A percentile compares a stretch with the other conserved stretches of the same genome.
These are phyloP conservation scores for Blepharisma japonicum DNA, from an alignment of 73 alveolate genomes.

Conservation along the genomic window DNA sequence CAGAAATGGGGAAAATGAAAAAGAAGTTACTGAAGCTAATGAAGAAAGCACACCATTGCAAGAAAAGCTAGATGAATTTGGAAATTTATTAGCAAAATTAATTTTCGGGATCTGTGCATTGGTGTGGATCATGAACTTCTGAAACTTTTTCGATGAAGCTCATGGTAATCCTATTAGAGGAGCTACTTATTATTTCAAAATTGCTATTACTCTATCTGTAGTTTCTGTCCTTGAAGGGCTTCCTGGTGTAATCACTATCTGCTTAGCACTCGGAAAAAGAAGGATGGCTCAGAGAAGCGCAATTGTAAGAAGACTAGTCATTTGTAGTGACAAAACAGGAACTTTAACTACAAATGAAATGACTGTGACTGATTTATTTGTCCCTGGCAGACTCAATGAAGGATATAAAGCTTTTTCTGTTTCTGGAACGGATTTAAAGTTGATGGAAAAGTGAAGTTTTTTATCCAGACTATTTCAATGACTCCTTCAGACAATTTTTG, in stretches of 20 bases:
- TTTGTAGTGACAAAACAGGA: slow-evolving; percentile 98
- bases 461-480: slow-evolving; percentile 32
- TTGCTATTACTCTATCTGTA: slow-evolving; percentile 97
- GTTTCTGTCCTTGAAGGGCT: slow-evolving; percentile 99
- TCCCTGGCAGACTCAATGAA: slow-evolving; percentile 40
- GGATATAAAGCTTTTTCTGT: slow-evolving; percentile 46
- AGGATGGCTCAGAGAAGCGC: slow-evolving; percentile 82
- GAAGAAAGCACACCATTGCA: slow-evolving; percentile 93
- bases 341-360: slow-evolving; percentile 90
- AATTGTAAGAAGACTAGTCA: slow-evolving; percentile 81
- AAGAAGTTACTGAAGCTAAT: slow-evolving; percentile 82
- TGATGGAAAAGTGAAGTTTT: slow-evolving; percentile 55
- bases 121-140: slow-evolving; percentile 82
- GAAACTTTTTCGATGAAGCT: slow-evolving; percentile 73
- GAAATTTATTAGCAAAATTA: slow-evolving; percentile 42
- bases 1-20: slow-evolving; percentile 93
- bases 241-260: slow-evolving; percentile 98
- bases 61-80: slow-evolving; percentile 92
- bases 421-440: slow-evolving; percentile 76
- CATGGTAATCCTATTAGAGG: slow-evolving; percentile 86
- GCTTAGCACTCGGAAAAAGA: slow-evolving; percentile 92
- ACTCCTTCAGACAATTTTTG: slow-evolving; percentile 46
- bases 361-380: slow-evolving; percentile 50
- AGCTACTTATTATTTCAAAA: slow-evolving; percentile 93
- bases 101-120: slow-evolving; percentile 60